Evolutionary conservation across 345 rosid species (phyloP).

Genomic region (Linum usitatissimum): DNA sequence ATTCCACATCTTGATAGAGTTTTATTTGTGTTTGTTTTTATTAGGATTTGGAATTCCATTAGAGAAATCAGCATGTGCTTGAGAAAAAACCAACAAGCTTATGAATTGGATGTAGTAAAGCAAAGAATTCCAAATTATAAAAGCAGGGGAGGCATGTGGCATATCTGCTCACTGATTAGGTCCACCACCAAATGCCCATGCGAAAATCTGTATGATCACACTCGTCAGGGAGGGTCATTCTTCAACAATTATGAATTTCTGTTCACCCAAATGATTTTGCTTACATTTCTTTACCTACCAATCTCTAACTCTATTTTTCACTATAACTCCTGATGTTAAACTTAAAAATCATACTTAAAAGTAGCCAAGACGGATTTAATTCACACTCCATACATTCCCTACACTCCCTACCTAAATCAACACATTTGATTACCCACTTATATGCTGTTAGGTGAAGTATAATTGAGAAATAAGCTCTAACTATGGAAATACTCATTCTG

Average conservation of each 20-base stretch:
- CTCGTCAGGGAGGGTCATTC: too few species aligned
- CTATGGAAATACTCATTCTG: neutral
- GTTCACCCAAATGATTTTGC: too few species aligned
- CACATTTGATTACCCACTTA: neutral
- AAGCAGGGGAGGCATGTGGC: neutral
- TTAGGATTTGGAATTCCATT: neutral
- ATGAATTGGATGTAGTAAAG: conserved; percentile 12
- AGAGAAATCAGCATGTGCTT: conserved; percentile 11
- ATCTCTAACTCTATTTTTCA: too few species aligned
- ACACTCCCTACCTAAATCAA: neutral
- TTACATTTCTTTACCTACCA: too few species aligned
- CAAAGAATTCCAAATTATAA: conserved; percentile 13
- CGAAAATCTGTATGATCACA: neutral
- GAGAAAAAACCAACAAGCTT: conserved; percentile 9
- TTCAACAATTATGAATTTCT: too few species aligned
- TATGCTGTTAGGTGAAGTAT: neutral
- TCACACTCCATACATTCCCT: neutral
- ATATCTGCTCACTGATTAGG: neutral
- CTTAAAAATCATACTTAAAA: too few species aligned
- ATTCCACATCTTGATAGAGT: neutral
- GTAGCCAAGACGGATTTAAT: too few species aligned
- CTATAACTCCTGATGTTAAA: too few species aligned
- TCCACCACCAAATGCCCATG: neutral
- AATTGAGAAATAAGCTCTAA: neutral
- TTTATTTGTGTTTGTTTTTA: neutral